Conservation (phyloP, 2,329 filamentous ascomycete species). For the Colletotrichum orchidophilum region DNA sequence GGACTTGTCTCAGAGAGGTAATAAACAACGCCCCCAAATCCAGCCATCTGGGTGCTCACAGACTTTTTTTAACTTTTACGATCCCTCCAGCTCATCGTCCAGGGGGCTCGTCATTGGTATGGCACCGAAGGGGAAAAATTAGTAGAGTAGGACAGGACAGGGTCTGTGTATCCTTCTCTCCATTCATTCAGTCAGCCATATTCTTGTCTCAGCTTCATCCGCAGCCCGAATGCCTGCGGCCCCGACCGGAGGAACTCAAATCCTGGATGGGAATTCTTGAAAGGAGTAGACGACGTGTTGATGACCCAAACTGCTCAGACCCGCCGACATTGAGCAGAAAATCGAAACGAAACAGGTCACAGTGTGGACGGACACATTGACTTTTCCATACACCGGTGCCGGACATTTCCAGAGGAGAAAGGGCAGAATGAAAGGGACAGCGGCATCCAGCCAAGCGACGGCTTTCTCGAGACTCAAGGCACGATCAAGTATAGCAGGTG, state of each 20-base stretch:
- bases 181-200: neutral
- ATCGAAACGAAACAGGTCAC: conserved; percentile 29
- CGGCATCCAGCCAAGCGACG: neutral
- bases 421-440: neutral
- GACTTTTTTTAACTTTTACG: conserved; percentile 33
- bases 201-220: conserved; percentile 4
- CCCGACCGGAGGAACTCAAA: conserved; percentile 29
- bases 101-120: conserved; percentile 28
- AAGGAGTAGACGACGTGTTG: neutral
- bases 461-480: neutral
- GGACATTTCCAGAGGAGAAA: neutral
- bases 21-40: conserved; percentile 34
- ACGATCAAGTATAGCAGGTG: neutral
- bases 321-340: neutral
- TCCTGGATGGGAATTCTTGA: neutral
- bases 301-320: neutral
- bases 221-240: neutral
- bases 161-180: neutral
- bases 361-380: conserved; percentile 25
- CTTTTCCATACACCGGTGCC: neutral
- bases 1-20: conserved; percentile 31
- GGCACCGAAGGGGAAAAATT: neutral
- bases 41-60: conserved; percentile 33
- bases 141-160: conserved; percentile 7
- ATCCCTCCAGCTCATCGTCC: conserved; percentile 33